phyloP scores from a whole-genome alignment of 768 basidiomycete genomes.

The Pleurotus ostreatus region DNA sequence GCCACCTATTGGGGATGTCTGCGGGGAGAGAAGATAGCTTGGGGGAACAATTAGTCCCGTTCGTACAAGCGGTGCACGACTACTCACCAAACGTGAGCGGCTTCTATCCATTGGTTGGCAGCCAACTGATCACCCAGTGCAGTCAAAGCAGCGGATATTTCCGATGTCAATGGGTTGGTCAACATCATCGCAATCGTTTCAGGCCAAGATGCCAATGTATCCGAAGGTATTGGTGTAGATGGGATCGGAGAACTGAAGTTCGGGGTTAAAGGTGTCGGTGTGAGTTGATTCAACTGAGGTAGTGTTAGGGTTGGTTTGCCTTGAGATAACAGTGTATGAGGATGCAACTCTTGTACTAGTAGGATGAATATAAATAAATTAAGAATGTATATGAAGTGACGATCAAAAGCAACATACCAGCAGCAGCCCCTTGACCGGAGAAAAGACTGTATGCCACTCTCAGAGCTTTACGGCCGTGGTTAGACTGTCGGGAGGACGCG shows the following conservation, averaged over 20 bases:
- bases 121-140: constrained; percentile 82
- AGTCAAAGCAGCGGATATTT: constrained; percentile 73
- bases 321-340: constrained; percentile 48
- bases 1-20: constrained; percentile 71
- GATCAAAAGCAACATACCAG: constrained; percentile 45
- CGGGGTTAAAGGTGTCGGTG: constrained; percentile 59
- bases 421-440: constrained; percentile 75
- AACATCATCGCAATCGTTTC: constrained; percentile 84
- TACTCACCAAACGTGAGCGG: constrained; percentile 88
- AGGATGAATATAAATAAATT: constrained; percentile 1
- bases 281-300: constrained; percentile 25
- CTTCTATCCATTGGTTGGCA: constrained; percentile 69
- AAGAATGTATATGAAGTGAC: constrained; percentile 1
- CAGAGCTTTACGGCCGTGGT: constrained; percentile 66
- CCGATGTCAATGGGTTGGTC: constrained; percentile 61
- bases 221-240: constrained; percentile 47
- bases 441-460: constrained; percentile 79
- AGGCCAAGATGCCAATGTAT: constrained; percentile 74
- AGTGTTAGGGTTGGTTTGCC: constrained; percentile 35
- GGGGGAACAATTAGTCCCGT: constrained; percentile 11
- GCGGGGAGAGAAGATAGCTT: constrained; percentile 85
- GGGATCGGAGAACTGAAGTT: constrained; percentile 47
- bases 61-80: background rate
- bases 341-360: constrained; percentile 72
- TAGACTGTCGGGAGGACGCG: constrained; percentile 13